phyloP scores from a whole-genome alignment of 2,329 filamentous ascomycete genomes.

The Fusarium anguioides region DNA sequence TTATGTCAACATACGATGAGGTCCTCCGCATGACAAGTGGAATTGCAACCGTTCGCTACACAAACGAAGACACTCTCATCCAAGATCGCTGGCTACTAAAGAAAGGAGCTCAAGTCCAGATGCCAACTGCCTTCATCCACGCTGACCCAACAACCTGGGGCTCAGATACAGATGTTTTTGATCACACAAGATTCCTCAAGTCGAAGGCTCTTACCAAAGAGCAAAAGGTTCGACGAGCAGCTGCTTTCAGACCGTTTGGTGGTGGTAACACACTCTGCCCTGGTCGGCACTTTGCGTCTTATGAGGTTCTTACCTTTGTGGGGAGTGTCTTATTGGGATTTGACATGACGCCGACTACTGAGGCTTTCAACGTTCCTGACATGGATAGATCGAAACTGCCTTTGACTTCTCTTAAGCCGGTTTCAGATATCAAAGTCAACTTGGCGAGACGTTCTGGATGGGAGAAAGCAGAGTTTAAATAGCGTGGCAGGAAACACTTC shows the following conservation, averaged over 20 bases:
- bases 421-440: slow-evolving; percentile 6
- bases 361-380: slow-evolving; percentile 11
- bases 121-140: slow-evolving; percentile 39
- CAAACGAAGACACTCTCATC: slow-evolving; percentile 30
- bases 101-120: slow-evolving; percentile 38
- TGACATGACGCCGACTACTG: slow-evolving; percentile 18
- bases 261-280: slow-evolving; percentile 37
- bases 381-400: slow-evolving; percentile 37
- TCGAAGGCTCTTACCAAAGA: slow-evolving; percentile 22
- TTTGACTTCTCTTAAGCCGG: slow-evolving; percentile 31
- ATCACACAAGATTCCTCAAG: slow-evolving; percentile 32
- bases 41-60: slow-evolving; percentile 36
- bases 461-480: background rate
- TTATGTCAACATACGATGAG: slow-evolving; percentile 36
- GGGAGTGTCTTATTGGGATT: slow-evolving; percentile 30
- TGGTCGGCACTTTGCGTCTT: slow-evolving; percentile 31
- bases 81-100: slow-evolving; percentile 31
- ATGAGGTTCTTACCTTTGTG: slow-evolving; percentile 30
- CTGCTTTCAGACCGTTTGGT: slow-evolving; percentile 35
- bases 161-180: slow-evolving; percentile 26
- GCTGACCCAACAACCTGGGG: slow-evolving; percentile 33
- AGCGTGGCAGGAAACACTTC: background rate
- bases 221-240: slow-evolving; percentile 16
- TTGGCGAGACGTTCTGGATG: slow-evolving; percentile 10
- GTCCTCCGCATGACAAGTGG: slow-evolving; percentile 35